Base-by-base conservation (phyloP, 805 yeast species). In the Hanseniaspora valbyensis region DNA sequence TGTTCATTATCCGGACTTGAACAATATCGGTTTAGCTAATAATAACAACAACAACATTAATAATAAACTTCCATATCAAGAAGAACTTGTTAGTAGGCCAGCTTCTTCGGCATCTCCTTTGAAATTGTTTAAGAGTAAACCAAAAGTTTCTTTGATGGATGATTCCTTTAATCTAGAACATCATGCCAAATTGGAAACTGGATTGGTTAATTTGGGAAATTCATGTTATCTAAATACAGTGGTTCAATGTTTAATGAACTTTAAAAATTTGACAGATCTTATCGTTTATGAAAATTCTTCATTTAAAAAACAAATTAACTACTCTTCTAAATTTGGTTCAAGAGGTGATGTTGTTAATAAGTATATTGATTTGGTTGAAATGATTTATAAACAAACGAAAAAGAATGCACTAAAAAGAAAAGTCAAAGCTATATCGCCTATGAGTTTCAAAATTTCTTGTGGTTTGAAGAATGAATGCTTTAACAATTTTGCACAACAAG, bases 191-290 rank as follows among this genome's bases (percentile, higher is more conserved):
- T 54, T 57, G 34, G 55, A 56, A 43, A 44, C 52, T 0, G 96
- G 97, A 0, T 69, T 89, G 5, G 69, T 72, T 13, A 89, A 89
- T 61, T 68, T 89, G 54, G 95, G 96, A 2, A 90, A 90, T 59
- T 83, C 95, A 0, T 89, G 96, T 63, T 89, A 89, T 64, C 83
- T 89, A 88, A 89, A 89, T 65, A 83, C 95, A 56, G 73, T 83
- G 2, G 64, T 89, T n/a, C 97, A 89, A 66, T 86, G 96, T 63
- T 62, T 90, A 32, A 72, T 81, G 3, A 89, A 90, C 0, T 79
- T 90, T 0, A 77, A 78, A 1, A 79, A 77, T 53, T 66, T 89
- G 25, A 72, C 81, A 2, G 70, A 68, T 42, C 76, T 83, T 51
- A 83, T 89, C 58, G 67, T 81, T 40, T 66, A 72, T 55, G 79